Base-by-base conservation (phyloP, 2,329 filamentous ascomycete species). In the Diaporthe vaccinii region DNA sequence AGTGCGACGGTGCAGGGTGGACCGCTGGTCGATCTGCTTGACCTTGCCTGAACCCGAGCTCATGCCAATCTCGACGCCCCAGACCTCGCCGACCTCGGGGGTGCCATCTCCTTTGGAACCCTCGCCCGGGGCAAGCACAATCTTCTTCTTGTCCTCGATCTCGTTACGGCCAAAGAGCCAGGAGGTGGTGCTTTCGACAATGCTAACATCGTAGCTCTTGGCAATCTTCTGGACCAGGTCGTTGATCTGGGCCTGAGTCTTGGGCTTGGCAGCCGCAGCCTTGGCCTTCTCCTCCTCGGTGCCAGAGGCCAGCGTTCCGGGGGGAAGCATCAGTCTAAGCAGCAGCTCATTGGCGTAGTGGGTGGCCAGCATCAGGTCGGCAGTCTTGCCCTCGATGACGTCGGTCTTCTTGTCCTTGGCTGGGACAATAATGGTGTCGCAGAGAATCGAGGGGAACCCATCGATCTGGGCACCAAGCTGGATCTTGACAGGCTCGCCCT, bases 381-480 rank as follows among this genome's bases (percentile, higher is more conserved):
- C 97, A 79, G 93, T 87, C 77, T 95, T 93, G 80, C 94, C 95
- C 74, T 91, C 91, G 80, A 97, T 86, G 80, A 90, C 89, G 78
- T 91, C 92, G 74, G 90, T 87, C 69, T 90, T 85, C 80, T 91
- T 89, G 76, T 91, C 90, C 81, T 89, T 88, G 78, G 89, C 84
- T 65, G 89, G 88, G 70, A 97, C 93, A 75, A 98, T 85, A 79
- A 98, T 89, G 76, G 95, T 98, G 86, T 98, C 94, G 87, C 97
- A 98, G 80, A 98, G 94, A 83, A 99, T 98, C 79, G 96, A 94
- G 80, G 95, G 95, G 82, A 98, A 98, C 73, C 97, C 97, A 87
- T 98, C 95, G 78, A 99, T 98, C 88, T 99, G 97, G 71, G 97
- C 97, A 82, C 97, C 97, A n/a, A 99, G 92, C 87, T 99, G 97